Evolutionary conservation across 2,329 filamentous ascomycete genomes (phyloP).

Genomic region (Colletotrichum falcatum): DNA sequence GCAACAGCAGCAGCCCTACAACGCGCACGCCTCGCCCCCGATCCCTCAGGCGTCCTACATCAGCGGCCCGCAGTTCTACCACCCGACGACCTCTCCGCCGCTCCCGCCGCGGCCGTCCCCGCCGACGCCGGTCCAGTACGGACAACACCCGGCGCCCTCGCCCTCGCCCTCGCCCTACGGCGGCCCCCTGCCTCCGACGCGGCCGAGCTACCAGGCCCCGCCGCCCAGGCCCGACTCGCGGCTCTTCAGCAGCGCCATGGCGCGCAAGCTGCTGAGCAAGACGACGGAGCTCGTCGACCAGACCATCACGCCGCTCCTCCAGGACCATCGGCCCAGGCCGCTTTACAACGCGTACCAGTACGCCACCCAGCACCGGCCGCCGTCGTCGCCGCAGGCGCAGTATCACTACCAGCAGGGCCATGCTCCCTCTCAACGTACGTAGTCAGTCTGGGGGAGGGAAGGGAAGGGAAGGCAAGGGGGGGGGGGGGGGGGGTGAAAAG

Average conservation of each 20-base stretch:
- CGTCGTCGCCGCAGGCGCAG: constrained; percentile 12
- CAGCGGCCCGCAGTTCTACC: constrained; percentile 21
- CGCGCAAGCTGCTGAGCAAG: constrained; percentile 52
- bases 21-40: constrained; percentile 9
- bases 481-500: too few relatives aligned
- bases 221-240: constrained; percentile 36
- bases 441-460: neutral
- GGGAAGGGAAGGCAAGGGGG: too few relatives aligned
- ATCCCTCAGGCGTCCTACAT: constrained; percentile 25
- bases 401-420: constrained; percentile 28
- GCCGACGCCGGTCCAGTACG: neutral
- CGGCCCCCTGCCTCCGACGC: constrained; percentile 29
- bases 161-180: constrained; percentile 18
- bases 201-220: constrained; percentile 12
- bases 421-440: constrained; percentile 30
- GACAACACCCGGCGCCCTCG: neutral
- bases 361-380: neutral
- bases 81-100: constrained; percentile 2
- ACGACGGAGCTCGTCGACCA: constrained; percentile 52
- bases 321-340: constrained; percentile 38
- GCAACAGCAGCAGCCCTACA: constrained; percentile 11
- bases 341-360: constrained; percentile 23
- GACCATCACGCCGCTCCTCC: constrained; percentile 44
- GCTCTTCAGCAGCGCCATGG: constrained; percentile 50
- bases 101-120: constrained; percentile 23